Conservation (phyloP, 805 yeast genomes). For the Dipodascopsis tothii region DNA sequence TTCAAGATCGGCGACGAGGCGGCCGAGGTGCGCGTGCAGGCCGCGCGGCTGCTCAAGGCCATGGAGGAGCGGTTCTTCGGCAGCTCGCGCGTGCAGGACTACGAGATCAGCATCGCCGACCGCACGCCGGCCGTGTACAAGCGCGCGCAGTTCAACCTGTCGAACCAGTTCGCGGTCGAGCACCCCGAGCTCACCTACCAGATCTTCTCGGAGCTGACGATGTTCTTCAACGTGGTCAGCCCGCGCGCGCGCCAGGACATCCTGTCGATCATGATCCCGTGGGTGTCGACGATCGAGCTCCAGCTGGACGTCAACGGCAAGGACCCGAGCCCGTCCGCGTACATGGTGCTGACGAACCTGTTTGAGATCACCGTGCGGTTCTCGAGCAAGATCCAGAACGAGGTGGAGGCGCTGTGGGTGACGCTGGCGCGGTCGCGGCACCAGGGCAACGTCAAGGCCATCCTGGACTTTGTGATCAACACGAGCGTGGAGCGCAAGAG, state of each 20-base stretch:
- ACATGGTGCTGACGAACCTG: constrained; percentile 71
- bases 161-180: constrained; percentile 57
- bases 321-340: constrained; percentile 35
- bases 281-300: constrained; percentile 81
- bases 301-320: constrained; percentile 41
- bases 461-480: constrained; percentile 60
- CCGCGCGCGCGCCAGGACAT: constrained; percentile 65
- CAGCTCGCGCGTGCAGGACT: constrained; percentile 48
- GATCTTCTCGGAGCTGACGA: constrained; percentile 65
- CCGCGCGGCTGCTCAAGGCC: constrained; percentile 60
- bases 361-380: constrained; percentile 79
- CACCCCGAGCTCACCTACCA: constrained; percentile 54
- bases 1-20: constrained; percentile 73
- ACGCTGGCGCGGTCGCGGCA: constrained; percentile 76
- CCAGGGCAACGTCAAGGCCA: constrained; percentile 60
- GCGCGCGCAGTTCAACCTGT: constrained; percentile 72
- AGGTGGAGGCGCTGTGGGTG: constrained; percentile 91
- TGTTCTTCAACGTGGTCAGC: constrained; percentile 56
- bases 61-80: constrained; percentile 57
- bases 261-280: constrained; percentile 73
- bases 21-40: constrained; percentile 58
- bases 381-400: constrained; percentile 67
- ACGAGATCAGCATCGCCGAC: constrained; percentile 64
- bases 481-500: constrained; percentile 64
- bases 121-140: constrained; percentile 77